Base-by-base conservation (phyloP, 164 flowering plant genomes). In the Magnolia sinica region DNA sequence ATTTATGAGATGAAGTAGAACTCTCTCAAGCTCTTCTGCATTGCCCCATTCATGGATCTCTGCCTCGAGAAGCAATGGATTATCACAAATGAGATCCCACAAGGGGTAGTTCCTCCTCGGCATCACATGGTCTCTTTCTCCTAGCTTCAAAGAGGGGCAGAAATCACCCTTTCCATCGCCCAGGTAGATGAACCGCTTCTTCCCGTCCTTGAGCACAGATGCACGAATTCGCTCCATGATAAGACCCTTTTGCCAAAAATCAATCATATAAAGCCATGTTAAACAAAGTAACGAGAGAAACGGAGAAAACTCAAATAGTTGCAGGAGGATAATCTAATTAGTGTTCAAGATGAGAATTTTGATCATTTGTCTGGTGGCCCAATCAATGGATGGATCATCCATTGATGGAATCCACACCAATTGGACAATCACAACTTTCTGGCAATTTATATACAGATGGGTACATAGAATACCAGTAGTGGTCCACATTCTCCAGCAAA, bases 101-200 rank as follows among this genome's bases (percentile, higher is more conserved):
- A 89, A 73, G 0, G 96, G 93, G 72, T 84, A 91, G 24, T 87
- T 80, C 84, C 87, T 92, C 84, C 98, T 89, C 1, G 95, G 98
- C 96, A 93, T 88, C 76, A 89, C 73, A 55, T 51, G 71, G 72
- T 92, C 93, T 13, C 68, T 78, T 20, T 83, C 86, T 7, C 51
- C 68, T 0, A 93, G 90, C 86, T 83, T 91, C 86, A 88, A 76
- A 72, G 83, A 85, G 0, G 98, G 95, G 82, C 98, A 93, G 70
- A 76, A 91, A 73, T 93, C 98, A 1, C 95, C 96, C 9, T 65
- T 81, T 6, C 98, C 98, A 74, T 93, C 96, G 0, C 98, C 98
- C 22, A 93, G 82, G 68, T 93, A 93, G 75, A 93, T 87, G 29
- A 93, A 73, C 68, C 72, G 87, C 29, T 87, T 86, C 76, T 84